phyloP scores from a whole-genome alignment of 1,284 basidiomycete species.

The Heterobasidion annosum region DNA sequence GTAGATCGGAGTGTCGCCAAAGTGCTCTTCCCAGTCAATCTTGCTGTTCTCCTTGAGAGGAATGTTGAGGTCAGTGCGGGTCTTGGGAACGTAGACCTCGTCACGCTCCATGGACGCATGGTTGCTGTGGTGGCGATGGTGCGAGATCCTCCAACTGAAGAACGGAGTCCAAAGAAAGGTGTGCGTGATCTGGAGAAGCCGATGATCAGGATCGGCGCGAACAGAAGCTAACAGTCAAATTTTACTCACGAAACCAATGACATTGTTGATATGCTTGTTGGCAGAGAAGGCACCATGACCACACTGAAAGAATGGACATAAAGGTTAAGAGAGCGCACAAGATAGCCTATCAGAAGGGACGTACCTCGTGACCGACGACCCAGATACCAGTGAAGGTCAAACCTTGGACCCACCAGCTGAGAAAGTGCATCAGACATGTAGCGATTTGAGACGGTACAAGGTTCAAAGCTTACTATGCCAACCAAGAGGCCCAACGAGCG shows the following conservation, averaged over 20 bases:
- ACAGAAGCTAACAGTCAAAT: not conserved
- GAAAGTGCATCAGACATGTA: not conserved
- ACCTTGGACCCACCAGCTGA: constrained; percentile 56
- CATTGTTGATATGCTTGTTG: constrained; percentile 15
- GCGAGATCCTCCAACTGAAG: constrained; percentile 30
- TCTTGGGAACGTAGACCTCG: constrained; percentile 54
- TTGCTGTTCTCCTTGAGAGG: constrained; percentile 7
- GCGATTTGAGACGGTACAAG: not conserved
- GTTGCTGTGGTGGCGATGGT: constrained; percentile 28
- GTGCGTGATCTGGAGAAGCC: constrained; percentile 17
- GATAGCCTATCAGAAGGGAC: not conserved
- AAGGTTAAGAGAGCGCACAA: not conserved
- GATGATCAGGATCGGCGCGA: not conserved
- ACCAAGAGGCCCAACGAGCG: not conserved
- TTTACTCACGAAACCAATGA: constrained; percentile 18
- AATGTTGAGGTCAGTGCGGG: constrained; percentile 38
- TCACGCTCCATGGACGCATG: constrained; percentile 41
- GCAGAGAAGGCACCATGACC: constrained; percentile 21
- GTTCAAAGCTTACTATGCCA: not conserved
- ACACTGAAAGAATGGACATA: constrained; percentile 11
- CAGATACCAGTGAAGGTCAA: constrained; percentile 51
- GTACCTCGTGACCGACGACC: constrained; percentile 55
- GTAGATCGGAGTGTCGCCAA: constrained; percentile 53
- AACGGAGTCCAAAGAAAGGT: constrained; percentile 28
- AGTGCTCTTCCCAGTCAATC: constrained; percentile 44